Base-by-base conservation (phyloP, 129 eudicot genomes). In the Smallanthus sonchifolius region DNA sequence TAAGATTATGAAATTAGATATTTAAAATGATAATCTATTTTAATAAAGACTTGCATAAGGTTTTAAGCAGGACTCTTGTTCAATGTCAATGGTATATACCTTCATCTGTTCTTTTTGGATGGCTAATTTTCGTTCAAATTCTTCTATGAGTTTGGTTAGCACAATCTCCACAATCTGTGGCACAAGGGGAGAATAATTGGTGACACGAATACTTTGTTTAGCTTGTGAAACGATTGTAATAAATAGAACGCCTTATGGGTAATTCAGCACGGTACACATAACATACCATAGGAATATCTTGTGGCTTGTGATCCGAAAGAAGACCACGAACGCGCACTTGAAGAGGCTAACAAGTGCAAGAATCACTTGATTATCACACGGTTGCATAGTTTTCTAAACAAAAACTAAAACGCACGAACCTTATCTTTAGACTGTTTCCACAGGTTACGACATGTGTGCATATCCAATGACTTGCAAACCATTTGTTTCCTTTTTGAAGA, bases 251-350 rank as follows among this genome's bases (percentile, higher is more conserved):
- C 5, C 39, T 24, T 24, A 24, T 1, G 40, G 11, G 7, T 2
- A 5, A 42, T 66, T 63, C 13, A 64, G 15, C 32, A 76, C 0
- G 45, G 15, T 49, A 34, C 48, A 42, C 65, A 43, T 28, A 45
- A 44, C n/a, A 66, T 28, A 92, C 98, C 65, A 67, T 7, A 40
- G 95, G 96, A 74, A 92, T 78, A 40, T 92, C 96, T 72, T 86
- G 92, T 77, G 55, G 87, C 81, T 83, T 90, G 74, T 86, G 87
- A 74, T 84, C 92, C 35, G 55, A 56, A 59, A 94, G 86, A 82
- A 94, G 84, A 2, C 82, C 87, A 5, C 88, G 89, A 44, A 90
- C 81, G 63, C 90, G 86, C 43, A 24, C n/a, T 4, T 85, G 86
- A 74, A 90, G 72, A 67, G 92, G 84, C 75, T 79, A 65, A 54